Conservation (phyloP, 345 rosid species). For the Moricandia moricandioides region DNA sequence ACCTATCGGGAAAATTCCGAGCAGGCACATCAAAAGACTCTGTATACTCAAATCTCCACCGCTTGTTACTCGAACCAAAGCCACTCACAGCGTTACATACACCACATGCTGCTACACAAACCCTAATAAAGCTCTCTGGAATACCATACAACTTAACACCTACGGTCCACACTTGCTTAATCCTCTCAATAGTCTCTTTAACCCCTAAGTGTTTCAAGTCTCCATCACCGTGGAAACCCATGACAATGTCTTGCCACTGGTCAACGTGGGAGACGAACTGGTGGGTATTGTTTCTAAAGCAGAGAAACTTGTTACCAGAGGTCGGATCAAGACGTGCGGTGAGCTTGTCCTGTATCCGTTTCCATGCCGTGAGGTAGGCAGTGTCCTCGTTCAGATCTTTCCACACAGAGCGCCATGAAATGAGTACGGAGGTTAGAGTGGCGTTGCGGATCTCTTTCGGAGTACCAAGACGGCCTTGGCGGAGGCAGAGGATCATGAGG, state of each 20-base stretch:
- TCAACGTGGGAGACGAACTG: constrained; percentile 83
- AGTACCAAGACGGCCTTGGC: constrained; percentile 74
- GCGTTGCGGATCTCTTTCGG: constrained; percentile 92
- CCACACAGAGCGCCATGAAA: constrained; percentile 97
- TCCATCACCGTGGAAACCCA: constrained; percentile 87
- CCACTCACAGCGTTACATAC: constrained; percentile 75
- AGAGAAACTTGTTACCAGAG: constrained; percentile 78
- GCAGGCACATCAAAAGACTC: constrained; percentile 97
- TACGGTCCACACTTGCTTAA: constrained; percentile 94
- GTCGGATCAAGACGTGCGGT: constrained; percentile 60
- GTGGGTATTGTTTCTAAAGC: constrained; percentile 85
- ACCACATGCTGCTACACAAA: constrained; percentile 85
- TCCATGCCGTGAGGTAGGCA: constrained; percentile 97
- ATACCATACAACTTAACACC: constrained; percentile 95
- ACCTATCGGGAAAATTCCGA: constrained; percentile 75
- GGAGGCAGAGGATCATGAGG: constrained; percentile 91
- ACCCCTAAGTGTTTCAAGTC: constrained; percentile 88
- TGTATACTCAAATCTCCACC: constrained; percentile 87
- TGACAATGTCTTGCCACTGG: constrained; percentile 97
- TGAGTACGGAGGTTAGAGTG: constrained; percentile 69
- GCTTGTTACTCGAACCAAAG: constrained; percentile 70
- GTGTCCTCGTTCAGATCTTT: constrained; percentile 98
- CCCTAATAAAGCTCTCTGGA: constrained; percentile 97
- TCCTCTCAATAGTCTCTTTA: constrained; percentile 88
- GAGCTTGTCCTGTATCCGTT: constrained; percentile 97